Percentiles rank a stretch among this genome's conserved stretches.
These are phyloP conservation scores for Mucuna pruriens DNA, from an alignment of 306 rosid genomes.

Conservation along the genomic window DNA sequence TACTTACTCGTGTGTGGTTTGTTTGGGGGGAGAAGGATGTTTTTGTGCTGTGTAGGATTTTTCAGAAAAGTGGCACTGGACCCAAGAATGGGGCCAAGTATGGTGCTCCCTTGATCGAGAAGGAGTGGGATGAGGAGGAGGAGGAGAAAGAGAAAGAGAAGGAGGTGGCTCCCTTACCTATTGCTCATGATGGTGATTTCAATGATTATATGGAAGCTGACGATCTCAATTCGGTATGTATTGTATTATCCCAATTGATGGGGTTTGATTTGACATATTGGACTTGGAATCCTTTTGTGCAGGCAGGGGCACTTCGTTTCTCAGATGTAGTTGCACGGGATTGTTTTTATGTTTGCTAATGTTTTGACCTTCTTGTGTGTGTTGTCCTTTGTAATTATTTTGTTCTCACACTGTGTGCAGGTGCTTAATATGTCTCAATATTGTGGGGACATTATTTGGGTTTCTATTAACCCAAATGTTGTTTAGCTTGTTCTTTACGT, in stretches of 20 bases:
- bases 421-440: neutral
- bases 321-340: neutral
- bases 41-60: slow-evolving; percentile 86
- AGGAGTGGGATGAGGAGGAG: slow-evolving; percentile 79
- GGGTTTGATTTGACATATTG: neutral
- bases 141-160: slow-evolving; percentile 1
- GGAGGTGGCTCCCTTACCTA: neutral
- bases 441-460: neutral
- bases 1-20: slow-evolving; percentile 26
- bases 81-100: slow-evolving; percentile 95
- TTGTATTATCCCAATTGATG: neutral
- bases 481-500: neutral
- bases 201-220: slow-evolving; percentile 45
- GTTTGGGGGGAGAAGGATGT: slow-evolving; percentile 70
- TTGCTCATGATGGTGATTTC: slow-evolving; percentile 39
- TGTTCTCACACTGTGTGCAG: neutral
- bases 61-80: slow-evolving; percentile 94
- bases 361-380: neutral
- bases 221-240: slow-evolving; percentile 64
- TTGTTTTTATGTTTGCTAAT: neutral
- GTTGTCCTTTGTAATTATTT: neutral
- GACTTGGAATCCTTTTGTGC: neutral
- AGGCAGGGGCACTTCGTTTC: neutral
- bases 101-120: slow-evolving; percentile 92
- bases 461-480: neutral